These are phyloP conservation scores for Beauveria asiatica DNA, from an alignment of 2,329 filamentous ascomycete genomes.

Conservation along the genomic window DNA sequence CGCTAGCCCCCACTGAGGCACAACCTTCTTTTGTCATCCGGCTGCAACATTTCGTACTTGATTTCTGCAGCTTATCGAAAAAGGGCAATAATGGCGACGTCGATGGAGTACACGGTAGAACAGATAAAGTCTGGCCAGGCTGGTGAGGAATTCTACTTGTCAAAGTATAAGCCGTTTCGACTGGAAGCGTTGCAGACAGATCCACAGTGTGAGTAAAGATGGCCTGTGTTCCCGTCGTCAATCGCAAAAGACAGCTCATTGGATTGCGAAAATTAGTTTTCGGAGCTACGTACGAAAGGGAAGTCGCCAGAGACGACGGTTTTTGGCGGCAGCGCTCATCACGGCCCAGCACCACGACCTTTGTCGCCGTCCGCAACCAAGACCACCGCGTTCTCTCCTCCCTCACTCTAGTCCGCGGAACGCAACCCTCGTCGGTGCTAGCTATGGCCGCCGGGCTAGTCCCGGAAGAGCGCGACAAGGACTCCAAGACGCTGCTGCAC, in stretches of 20 bases:
- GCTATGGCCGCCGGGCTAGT: neutral
- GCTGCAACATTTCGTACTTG: neutral
- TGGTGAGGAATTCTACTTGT: neutral
- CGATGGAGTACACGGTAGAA: slow-evolving; percentile 1
- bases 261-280: neutral
- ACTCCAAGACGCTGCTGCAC: neutral
- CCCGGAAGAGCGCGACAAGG: slow-evolving; percentile 2
- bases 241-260: too few relatives aligned
- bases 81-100: neutral
- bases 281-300: slow-evolving; percentile 2
- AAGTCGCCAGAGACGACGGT: slow-evolving; percentile 2
- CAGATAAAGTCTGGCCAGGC: neutral
- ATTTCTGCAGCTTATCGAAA: neutral
- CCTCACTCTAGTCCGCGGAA: neutral
- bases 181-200: slow-evolving; percentile 4
- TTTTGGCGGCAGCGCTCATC: slow-evolving; percentile 3
- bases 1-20: slow-evolving; percentile 2
- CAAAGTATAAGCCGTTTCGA: slow-evolving; percentile 7
- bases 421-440: neutral
- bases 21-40: neutral
- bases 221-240: too few relatives aligned
- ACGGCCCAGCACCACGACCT: neutral
- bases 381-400: neutral
- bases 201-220: neutral
- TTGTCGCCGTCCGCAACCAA: neutral